These are phyloP conservation scores for Podospora bellae-mahoneyi DNA, from an alignment of 495 filamentous ascomycete species.

Conservation along the genomic window DNA sequence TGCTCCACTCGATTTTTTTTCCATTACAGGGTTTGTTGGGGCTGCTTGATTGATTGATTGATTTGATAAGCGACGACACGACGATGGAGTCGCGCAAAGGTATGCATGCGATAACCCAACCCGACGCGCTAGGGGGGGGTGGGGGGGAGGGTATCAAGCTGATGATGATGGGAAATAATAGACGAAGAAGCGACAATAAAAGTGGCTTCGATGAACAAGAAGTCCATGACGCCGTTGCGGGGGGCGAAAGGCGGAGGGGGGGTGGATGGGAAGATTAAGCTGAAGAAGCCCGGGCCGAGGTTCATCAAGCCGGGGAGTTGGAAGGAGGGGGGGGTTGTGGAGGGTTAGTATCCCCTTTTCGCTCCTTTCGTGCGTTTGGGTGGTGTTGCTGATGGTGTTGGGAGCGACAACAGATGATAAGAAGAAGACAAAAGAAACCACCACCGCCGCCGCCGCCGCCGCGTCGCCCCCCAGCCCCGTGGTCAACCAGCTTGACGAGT, in stretches of 20 bases:
- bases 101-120: neutral
- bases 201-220: slow-evolving; percentile 54
- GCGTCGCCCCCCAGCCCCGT: slow-evolving; percentile 50
- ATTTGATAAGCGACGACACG: slow-evolving; percentile 18
- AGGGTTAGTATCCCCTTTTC: slow-evolving; percentile 46
- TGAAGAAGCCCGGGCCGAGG: slow-evolving; percentile 63
- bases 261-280: slow-evolving; percentile 48
- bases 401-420: slow-evolving; percentile 34
- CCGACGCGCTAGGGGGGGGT: neutral
- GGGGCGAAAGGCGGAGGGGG: neutral
- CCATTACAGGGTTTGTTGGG: too few relatives aligned
- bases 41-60: slow-evolving; percentile 12
- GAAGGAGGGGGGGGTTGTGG: slow-evolving; percentile 49
- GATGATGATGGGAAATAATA: slow-evolving; percentile 9
- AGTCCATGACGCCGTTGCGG: slow-evolving; percentile 34
- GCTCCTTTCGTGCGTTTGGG: slow-evolving; percentile 1
- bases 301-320: slow-evolving; percentile 54
- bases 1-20: too few relatives aligned
- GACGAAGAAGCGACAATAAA: slow-evolving; percentile 57
- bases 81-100: slow-evolving; percentile 37
- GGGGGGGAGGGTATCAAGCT: neutral
- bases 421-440: slow-evolving; percentile 40
- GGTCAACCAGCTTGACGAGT: slow-evolving; percentile 71
- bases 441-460: slow-evolving; percentile 37
- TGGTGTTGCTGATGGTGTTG: slow-evolving; percentile 31